Evolutionary conservation across 2,329 filamentous ascomycete genomes (phyloP).

Genomic region (Xylaria sp.): DNA sequence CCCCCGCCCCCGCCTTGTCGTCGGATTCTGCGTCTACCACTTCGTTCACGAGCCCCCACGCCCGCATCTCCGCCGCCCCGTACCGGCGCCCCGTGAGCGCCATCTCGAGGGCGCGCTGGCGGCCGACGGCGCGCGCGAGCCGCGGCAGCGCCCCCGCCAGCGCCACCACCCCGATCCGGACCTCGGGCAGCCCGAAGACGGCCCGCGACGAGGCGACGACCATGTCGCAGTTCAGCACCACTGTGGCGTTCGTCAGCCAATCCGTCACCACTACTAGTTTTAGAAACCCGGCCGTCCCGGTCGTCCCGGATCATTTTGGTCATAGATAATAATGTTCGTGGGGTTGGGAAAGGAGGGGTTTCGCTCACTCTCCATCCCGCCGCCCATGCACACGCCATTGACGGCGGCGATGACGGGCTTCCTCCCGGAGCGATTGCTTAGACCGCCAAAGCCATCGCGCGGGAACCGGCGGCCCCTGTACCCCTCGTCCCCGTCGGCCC

Average conservation of each 20-base stretch:
- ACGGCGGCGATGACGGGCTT: constrained; percentile 79
- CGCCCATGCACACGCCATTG: constrained; percentile 74
- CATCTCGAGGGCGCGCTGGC: constrained; percentile 72
- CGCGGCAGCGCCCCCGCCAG: constrained; percentile 72
- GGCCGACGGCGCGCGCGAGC: constrained; percentile 65
- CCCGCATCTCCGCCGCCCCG: constrained; percentile 58
- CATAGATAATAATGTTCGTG: too few relatives aligned
- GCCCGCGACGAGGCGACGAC: constrained; percentile 63
- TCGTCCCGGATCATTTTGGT: too few relatives aligned
- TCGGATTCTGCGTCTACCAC: constrained; percentile 53
- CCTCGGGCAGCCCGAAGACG: constrained; percentile 71
- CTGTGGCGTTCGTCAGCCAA: too few relatives aligned
- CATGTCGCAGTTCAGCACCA: constrained; percentile 73
- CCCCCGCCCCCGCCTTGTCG: too few relatives aligned
- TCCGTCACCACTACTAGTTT: too few relatives aligned
- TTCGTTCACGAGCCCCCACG: constrained; percentile 72
- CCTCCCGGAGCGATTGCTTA: constrained; percentile 67
- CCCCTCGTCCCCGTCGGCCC: constrained; percentile 9
- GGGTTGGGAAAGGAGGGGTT: too few relatives aligned
- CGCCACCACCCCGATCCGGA: constrained; percentile 70
- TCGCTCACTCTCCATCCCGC: constrained; percentile 80
- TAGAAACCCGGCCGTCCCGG: too few relatives aligned
- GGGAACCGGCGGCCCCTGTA: constrained; percentile 39
- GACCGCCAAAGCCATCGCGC: constrained; percentile 62
- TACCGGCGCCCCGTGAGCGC: constrained; percentile 66